Evolutionary conservation across 805 yeast species (phyloP), one percentile per base, ranked within the genome.

Genomic region (Cyberlindnera japonica): DNA sequence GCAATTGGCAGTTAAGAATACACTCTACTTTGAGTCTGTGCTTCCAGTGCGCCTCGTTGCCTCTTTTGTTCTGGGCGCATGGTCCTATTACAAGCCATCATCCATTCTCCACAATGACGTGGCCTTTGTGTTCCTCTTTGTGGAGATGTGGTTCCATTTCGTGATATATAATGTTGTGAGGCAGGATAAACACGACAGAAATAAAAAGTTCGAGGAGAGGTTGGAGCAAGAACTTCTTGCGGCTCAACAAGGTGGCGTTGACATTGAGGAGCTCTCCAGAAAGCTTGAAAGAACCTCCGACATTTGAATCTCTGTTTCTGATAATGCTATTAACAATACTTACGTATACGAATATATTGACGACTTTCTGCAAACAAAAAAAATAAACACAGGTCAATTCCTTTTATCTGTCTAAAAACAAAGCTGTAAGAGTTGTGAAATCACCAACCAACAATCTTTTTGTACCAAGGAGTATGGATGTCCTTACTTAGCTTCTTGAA

Each of bases 121-220:
- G 33, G 74, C 81, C 4, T 81, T 83, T 47, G 63, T 72, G 5
- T 81, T 72, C 54, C 19, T 46, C 5, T 81, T 83, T 46, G 53
- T 75, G 47, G 93, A 83, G 58, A 71, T 82, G 23, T 83, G 90
- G 88, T 66, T 78, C 53, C 77, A 80, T 51, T 77, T 81, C 43
- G 62, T 83, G 48, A 69, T 81, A 24, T 82, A 70, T 58, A 75
- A 72, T 54, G 70, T 81, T 31, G 63, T 83, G 44, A 73, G 79
- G 52, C 89, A 83, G 45, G 91, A 57, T 42, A 51, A 48, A 33
- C 43, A 38, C 14, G 53, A 83, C 53, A 76, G 71, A 53, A 68
- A 69, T 44, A 65, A 67, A 43, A 67, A 74, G 43, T 63, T 70
- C 38, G 74, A 75, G 49, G 57, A 62, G 41, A 32, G 53, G 22